Base-by-base conservation (phyloP, 2,329 filamentous ascomycete genomes). In the Pseudovirgaria hyperparasitica region DNA sequence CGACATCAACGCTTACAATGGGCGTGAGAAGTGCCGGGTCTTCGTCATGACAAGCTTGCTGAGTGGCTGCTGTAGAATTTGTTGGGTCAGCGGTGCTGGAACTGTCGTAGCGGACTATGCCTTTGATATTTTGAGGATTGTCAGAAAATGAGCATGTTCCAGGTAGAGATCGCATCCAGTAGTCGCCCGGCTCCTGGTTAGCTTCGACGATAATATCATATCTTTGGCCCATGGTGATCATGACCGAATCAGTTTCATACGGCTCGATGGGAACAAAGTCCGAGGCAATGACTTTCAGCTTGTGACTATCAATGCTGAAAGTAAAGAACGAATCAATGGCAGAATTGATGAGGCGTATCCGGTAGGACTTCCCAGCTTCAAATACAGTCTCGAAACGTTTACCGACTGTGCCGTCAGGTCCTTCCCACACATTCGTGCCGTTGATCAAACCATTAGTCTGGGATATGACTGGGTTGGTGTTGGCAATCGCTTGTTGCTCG, bases 291-390 rank as follows among this genome's bases (percentile, higher is more conserved):
- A 62, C 56, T 5, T 46, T 52, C 23, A 62, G 48, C 8, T 46
- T 47, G 28, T 62, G 58, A 5, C 46, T 42, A 27, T 62, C 56
- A 21, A 58, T 45, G 3, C 41, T 45, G 23, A 60, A 50, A 14
- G 49, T 46, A 41, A 54, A 50, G 3, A 37, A 37, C 4, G 30
- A 42, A 28, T 54, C 49, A 8, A 50, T 48, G 5, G 48, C 41
- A 5, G 63, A 48, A 48, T 77, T 77, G 43, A 76, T 62, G 29
- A 77, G 55, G 1, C 72, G 63, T 9, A 70, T 56, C 7, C 69
- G 65, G 43, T 77, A 68, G 8, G 52, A 63, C 48, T 61, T 65
- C 30, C 65, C 64, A 16, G 43, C 29, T 9, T 39, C 31, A 13
- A 56, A 35, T 8, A 14, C 30, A 2, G 32, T 30, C 16, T 40